Evolutionary conservation across 768 basidiomycete species (phyloP).

Genomic region (Agaricus blazei): DNA sequence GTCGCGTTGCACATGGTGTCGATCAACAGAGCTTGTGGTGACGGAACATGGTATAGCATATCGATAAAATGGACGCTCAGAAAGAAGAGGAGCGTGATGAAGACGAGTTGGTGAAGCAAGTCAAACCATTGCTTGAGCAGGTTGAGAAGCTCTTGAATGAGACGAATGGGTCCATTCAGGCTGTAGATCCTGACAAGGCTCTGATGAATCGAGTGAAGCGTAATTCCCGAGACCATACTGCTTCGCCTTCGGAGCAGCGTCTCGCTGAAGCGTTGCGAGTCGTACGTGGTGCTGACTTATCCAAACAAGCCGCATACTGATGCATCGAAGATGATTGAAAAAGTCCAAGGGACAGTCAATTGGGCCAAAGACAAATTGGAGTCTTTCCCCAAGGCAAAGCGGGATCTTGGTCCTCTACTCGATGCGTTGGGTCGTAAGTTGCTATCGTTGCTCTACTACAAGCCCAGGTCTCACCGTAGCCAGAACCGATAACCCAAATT

Average conservation of each 20-base stretch:
- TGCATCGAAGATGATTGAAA: constrained; percentile 23
- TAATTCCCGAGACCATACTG: constrained; percentile 29
- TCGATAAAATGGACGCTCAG: constrained; percentile 27
- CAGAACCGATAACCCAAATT: constrained; percentile 33
- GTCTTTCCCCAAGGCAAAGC: constrained; percentile 32
- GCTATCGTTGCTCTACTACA: background rate
- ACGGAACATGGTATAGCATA: constrained; percentile 18
- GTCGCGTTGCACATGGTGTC: no score
- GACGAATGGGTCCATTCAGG: constrained; percentile 29
- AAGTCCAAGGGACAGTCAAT: constrained; percentile 32
- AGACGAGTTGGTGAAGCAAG: constrained; percentile 27
- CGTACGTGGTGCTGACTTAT: constrained; percentile 14
- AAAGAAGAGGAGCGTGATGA: constrained; percentile 32
- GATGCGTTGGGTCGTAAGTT: constrained; percentile 29
- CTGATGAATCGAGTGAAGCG: constrained; percentile 27
- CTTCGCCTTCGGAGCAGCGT: constrained; percentile 31
- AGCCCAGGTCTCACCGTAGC: background rate
- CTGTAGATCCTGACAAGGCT: constrained; percentile 31
- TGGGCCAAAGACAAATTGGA: constrained; percentile 33
- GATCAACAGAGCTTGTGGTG: background rate
- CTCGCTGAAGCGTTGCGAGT: constrained; percentile 32
- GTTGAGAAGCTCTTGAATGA: constrained; percentile 33
- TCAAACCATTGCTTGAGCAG: constrained; percentile 31
- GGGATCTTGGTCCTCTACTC: constrained; percentile 30
- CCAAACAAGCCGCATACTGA: background rate